Conservation (phyloP, 1,284 basidiomycete genomes). For the Bondarzewia mesenterica region DNA sequence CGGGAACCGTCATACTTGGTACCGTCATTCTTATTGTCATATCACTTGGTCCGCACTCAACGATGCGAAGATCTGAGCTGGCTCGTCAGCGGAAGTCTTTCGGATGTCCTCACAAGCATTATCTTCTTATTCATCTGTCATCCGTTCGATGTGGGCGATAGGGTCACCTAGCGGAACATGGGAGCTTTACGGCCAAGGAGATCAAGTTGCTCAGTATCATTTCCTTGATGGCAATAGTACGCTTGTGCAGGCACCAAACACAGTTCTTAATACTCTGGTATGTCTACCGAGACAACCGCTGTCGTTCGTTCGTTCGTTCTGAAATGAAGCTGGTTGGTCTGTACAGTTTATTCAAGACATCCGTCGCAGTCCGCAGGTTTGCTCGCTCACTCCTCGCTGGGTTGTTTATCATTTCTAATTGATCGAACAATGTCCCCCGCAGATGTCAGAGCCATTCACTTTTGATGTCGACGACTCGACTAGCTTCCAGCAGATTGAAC, state of each 20-base stretch:
- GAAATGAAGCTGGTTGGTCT: too few relatives aligned
- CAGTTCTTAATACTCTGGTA: slow-evolving; percentile 59
- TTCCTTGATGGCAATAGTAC: slow-evolving; percentile 58
- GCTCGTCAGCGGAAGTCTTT: slow-evolving; percentile 73
- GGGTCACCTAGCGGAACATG: slow-evolving; percentile 43
- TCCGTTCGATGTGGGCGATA: slow-evolving; percentile 86
- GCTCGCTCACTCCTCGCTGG: slow-evolving; percentile 11
- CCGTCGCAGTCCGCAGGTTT: slow-evolving; percentile 57
- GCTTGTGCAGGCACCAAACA: slow-evolving; percentile 64
- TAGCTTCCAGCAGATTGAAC: slow-evolving; percentile 77
- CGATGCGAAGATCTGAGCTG: slow-evolving; percentile 61
- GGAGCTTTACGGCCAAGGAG: slow-evolving; percentile 78
- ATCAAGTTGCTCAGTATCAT: slow-evolving; percentile 78
- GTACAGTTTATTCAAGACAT: slow-evolving; percentile 68
- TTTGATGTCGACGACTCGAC: slow-evolving; percentile 82
- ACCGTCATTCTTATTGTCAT: slow-evolving; percentile 1
- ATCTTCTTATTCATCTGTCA: slow-evolving; percentile 86
- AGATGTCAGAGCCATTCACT: slow-evolving; percentile 72
- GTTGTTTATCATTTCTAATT: neutral
- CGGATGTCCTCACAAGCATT: slow-evolving; percentile 68
- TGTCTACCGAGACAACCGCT: too few relatives aligned
- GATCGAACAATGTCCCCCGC: neutral
- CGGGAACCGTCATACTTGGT: slow-evolving; percentile 79
- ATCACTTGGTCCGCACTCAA: neutral
- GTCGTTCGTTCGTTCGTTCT: too few relatives aligned